A percentile compares a stretch with the other conserved stretches of the same genome.
Evolutionary conservation across 345 rosid species (phyloP).

Genomic region (Chamaenerion angustifolium): DNA sequence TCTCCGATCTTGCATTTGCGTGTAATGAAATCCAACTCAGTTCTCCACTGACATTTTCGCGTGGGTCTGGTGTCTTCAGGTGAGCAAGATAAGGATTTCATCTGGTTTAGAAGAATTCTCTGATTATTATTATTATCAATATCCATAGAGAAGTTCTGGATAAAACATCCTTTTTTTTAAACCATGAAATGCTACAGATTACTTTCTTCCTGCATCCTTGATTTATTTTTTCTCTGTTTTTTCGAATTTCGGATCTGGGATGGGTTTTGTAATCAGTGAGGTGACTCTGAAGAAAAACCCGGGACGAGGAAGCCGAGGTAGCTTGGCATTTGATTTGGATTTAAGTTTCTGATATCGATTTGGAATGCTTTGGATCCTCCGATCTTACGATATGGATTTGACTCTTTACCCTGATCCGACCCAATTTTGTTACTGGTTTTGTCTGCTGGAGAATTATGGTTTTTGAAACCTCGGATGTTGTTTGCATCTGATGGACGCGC

Average conservation of each 20-base stretch:
- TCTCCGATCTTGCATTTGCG: background rate
- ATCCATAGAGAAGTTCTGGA: background rate
- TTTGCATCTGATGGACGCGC: background rate
- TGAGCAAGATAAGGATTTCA: background rate
- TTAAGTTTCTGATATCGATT: background rate
- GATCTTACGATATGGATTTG: background rate
- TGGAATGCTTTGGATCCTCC: background rate
- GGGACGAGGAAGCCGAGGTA: background rate
- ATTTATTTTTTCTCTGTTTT: no score
- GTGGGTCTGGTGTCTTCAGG: background rate
- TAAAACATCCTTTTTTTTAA: no score
- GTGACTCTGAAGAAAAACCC: no score
- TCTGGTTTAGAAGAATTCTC: background rate
- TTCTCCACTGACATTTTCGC: background rate
- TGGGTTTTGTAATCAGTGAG: no score
- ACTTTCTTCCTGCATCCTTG: no score
- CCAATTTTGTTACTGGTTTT: background rate
- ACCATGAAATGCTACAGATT: no score
- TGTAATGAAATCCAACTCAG: background rate
- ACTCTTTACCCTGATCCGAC: background rate
- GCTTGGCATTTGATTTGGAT: background rate
- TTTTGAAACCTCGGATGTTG: background rate
- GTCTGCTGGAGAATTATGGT: constrained; percentile 1
- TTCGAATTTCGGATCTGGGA: no score
- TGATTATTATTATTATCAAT: background rate